Evolutionary conservation across 768 basidiomycete species (phyloP).

Genomic region (Tubosaeta sp.): DNA sequence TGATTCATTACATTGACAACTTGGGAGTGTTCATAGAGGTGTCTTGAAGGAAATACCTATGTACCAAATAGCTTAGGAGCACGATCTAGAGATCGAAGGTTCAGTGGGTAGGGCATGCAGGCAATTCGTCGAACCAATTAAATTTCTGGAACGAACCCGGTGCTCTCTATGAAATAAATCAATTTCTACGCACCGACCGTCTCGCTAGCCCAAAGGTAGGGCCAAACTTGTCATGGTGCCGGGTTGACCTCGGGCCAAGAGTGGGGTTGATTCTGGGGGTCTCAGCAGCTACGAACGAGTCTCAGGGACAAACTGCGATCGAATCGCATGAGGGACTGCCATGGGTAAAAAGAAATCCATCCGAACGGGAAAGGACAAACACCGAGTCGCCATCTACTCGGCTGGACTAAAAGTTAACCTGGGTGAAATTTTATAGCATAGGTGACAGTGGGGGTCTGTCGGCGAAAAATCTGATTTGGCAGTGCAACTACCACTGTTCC

Average conservation of each 20-base stretch:
- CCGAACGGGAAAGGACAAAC: background rate
- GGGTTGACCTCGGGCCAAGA: background rate
- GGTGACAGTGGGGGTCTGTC: background rate
- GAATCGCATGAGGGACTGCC: constrained; percentile 51
- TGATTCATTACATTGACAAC: constrained; percentile 29
- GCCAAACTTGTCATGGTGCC: background rate
- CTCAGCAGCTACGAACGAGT: constrained; percentile 44
- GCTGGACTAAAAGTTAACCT: constrained; percentile 52
- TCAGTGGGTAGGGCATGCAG: constrained; percentile 37
- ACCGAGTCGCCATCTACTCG: constrained; percentile 31
- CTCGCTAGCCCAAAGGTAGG: background rate
- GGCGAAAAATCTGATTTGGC: constrained; percentile 32
- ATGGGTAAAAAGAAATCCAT: constrained; percentile 34
- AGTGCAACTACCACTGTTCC: constrained; percentile 29
- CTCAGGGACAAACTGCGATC: constrained; percentile 44
- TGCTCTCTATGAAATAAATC: background rate
- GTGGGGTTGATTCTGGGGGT: background rate
- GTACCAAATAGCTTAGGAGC: background rate
- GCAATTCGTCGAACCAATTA: background rate
- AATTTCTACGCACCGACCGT: background rate
- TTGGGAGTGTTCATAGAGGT: constrained; percentile 37
- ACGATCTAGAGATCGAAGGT: constrained; percentile 48
- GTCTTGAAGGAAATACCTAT: constrained; percentile 46
- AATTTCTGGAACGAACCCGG: background rate
- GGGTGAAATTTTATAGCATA: background rate